Percentiles rank a stretch among this genome's conserved stretches.
These are phyloP conservation scores for Eucalyptus lansdowneana DNA, from an alignment of 345 rosid species.

Conservation along the genomic window DNA sequence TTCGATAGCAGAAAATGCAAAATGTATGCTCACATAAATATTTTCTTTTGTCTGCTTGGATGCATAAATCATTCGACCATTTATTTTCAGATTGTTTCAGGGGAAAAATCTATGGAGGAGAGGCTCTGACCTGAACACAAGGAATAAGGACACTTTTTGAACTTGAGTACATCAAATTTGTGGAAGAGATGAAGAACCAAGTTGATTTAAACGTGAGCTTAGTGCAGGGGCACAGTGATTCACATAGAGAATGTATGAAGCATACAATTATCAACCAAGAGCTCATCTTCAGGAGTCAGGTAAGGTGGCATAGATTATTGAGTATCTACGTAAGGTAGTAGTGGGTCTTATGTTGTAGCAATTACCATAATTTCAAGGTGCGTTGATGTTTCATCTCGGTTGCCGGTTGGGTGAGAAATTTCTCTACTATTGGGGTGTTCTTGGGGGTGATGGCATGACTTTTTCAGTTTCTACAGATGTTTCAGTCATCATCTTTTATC, in stretches of 20 bases:
- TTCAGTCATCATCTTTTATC: background rate
- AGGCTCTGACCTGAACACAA: background rate
- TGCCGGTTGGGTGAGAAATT: background rate
- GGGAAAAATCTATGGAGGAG: background rate
- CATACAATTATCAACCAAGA: constrained; percentile 37
- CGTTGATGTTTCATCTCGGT: background rate
- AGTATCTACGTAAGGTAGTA: background rate
- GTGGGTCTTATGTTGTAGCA: background rate
- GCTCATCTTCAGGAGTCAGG: constrained; percentile 27
- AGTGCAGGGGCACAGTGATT: background rate
- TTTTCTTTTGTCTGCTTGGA: background rate
- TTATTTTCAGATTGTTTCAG: background rate
- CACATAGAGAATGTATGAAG: constrained; percentile 13
- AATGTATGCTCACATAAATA: background rate
- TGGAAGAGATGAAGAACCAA: constrained; percentile 8
- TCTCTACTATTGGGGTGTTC: background rate
- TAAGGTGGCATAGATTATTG: background rate
- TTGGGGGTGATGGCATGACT: background rate
- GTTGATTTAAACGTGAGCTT: constrained; percentile 20
- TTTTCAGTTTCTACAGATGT: background rate
- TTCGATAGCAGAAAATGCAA: background rate
- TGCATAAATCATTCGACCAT: background rate
- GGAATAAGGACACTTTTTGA: background rate
- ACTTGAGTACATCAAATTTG: background rate
- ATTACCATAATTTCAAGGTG: background rate